Conservation (phyloP, 495 filamentous ascomycete genomes). For the Neurospora sp. region DNA sequence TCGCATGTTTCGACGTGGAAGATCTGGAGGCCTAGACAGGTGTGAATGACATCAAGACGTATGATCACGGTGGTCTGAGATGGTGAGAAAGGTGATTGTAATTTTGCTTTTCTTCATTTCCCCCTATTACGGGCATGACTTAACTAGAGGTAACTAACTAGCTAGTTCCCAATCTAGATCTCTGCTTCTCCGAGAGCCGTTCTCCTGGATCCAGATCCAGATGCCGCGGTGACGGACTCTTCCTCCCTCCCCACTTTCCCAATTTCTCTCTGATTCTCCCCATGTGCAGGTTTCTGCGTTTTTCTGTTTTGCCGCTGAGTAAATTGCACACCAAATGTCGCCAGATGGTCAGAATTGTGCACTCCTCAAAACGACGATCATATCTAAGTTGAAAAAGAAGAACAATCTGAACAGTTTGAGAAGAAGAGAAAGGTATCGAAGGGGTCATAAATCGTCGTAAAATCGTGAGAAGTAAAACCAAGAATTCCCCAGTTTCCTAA, state of each 20-base stretch:
- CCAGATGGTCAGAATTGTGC: neutral
- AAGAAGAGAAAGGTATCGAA: constrained; percentile 1
- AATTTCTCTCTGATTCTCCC: neutral
- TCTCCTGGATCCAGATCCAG: neutral
- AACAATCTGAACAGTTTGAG: constrained; percentile 3
- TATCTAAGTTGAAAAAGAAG: neutral
- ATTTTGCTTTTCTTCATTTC: neutral
- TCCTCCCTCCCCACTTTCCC: neutral
- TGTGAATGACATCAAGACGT: neutral
- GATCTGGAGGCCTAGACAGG: neutral
- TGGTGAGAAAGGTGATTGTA: neutral
- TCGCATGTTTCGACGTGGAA: neutral
- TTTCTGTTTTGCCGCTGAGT: neutral
- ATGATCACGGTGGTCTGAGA: neutral
- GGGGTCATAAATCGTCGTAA: constrained; percentile 2
- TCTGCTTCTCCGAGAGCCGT: neutral
- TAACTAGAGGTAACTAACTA: neutral
- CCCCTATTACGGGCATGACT: neutral
- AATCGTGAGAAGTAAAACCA: neutral
- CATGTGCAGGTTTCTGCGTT: neutral
- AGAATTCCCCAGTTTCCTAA: neutral
- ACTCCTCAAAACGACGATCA: neutral
- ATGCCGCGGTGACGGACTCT: neutral
- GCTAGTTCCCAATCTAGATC: neutral
- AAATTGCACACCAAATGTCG: neutral